A percentile compares a stretch with the other conserved stretches of the same genome.
These are phyloP conservation scores for Naumovozyma castellii DNA, from an alignment of 805 yeast species.

Conservation along the genomic window DNA sequence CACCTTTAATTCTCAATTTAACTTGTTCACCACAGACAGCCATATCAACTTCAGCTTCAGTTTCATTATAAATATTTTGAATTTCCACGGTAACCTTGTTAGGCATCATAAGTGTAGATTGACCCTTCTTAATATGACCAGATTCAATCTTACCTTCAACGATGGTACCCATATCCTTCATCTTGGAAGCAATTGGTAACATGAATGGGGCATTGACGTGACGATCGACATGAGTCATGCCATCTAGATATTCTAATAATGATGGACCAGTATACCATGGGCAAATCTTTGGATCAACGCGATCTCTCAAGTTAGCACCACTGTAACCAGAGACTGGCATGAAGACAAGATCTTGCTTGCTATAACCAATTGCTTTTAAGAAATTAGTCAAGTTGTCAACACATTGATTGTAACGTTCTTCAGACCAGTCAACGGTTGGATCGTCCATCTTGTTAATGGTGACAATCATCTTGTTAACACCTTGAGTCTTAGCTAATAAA, in stretches of 20 bases:
- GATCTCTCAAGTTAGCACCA: conserved; percentile 91
- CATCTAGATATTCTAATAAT: conserved; percentile 79
- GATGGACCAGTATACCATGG: conserved; percentile 96
- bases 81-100: conserved; percentile 79
- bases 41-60: conserved; percentile 84
- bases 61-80: conserved; percentile 80
- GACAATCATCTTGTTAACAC: conserved; percentile 87
- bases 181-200: conserved; percentile 90
- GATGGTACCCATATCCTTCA: conserved; percentile 94
- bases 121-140: conserved; percentile 81
- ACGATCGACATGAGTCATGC: conserved; percentile 73
- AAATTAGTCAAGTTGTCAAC: conserved; percentile 66
- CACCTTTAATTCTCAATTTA: conserved; percentile 82
- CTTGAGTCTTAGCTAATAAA: conserved; percentile 93
- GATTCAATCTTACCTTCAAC: conserved; percentile 98
- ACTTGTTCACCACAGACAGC: conserved; percentile 98
- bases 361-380: conserved; percentile 84
- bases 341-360: conserved; percentile 64
- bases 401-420: conserved; percentile 94
- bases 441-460: conserved; percentile 99
- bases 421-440: conserved; percentile 91
- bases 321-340: conserved; percentile 99
- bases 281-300: conserved; percentile 58
- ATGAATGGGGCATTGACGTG: conserved; percentile 90
- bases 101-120: conserved; percentile 80